phyloP scores from a whole-genome alignment of 2,329 filamentous ascomycete genomes.

The Fusarium udum region DNA sequence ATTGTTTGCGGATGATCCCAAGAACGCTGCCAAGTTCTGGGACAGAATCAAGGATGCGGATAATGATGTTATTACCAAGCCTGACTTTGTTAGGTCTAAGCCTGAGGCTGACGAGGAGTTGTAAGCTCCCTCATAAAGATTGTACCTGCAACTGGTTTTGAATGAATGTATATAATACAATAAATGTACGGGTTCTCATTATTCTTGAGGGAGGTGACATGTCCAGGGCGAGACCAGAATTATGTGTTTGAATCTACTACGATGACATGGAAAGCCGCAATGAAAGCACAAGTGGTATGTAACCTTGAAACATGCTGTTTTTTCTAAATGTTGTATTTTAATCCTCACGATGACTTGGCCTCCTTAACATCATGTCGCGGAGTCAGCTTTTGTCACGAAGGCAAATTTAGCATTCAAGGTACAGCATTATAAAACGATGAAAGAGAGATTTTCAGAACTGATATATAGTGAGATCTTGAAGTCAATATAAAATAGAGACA shows the following conservation, averaged over 20 bases:
- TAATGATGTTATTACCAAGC: slow-evolving; percentile 63
- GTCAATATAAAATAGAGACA: neutral
- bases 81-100: slow-evolving; percentile 31
- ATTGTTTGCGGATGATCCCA: slow-evolving; percentile 69
- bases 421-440: neutral
- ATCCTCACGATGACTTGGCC: too few relatives aligned
- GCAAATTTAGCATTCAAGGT: accelerated
- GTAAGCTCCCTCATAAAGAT: neutral
- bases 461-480: accelerated
- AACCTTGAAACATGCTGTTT: accelerated
- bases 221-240: accelerated
- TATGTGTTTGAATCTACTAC: accelerated
- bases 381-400: accelerated
- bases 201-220: accelerated
- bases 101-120: slow-evolving; percentile 1
- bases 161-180: neutral
- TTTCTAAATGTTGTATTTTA: accelerated
- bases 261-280: accelerated
- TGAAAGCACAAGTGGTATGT: too few relatives aligned
- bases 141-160: neutral
- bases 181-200: accelerated
- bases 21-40: slow-evolving; percentile 70
- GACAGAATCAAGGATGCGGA: slow-evolving; percentile 68
- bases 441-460: neutral
- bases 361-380: too few relatives aligned